Evolutionary conservation across 768 basidiomycete species (phyloP), one percentile per base, ranked within the genome.

Genomic region (Tephrocybe sp.): DNA sequence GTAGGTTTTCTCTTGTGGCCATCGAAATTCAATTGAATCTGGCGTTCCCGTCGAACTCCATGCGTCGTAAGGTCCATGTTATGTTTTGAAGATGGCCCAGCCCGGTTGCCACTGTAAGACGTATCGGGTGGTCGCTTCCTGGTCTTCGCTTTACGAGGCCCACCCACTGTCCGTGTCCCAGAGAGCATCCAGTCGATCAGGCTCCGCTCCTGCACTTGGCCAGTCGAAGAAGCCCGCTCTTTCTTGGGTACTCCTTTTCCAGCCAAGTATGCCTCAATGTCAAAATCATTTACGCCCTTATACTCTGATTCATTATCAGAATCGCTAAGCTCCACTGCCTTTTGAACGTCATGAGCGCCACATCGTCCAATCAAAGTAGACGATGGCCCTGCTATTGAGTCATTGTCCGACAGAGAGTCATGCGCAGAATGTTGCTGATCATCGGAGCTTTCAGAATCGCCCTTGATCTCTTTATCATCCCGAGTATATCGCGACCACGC

Each of bases 111-210:
- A 28, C 47, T 18, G 23, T 32, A 38, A 33, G 17, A 17, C 25
- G 32, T 36, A 32, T 38, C 45, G 20, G 57, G 26, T 30, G 51
- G 37, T n/a, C 37, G 47, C 26, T 58, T 64, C 45, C 56, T 44
- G 5, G 24, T 39, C 23, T 7, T 63, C 49, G 38, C 51, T 34
- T 47, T 63, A 5, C 30, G 48, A 49, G 56, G 64, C 54, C 51
- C 46, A 14, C 66, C 64, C 3, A 71, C 59, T 48, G 56, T 60
- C 18, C 69, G 66, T 2, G 76, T 75, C 41, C 77, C 72, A 12
- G 72, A 70, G 42, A 90, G 60, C 87, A 90, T 90, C 62, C 81
- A 82, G 57, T 89, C 84, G 41, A 90, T 86, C 45, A 86, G 62
- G 59, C 73, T 81, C 63, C 62, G 75, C 55, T 72, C 76, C 64